A percentile compares a stretch with the other conserved stretches of the same genome.
These are phyloP conservation scores for Colletotrichum orchidophilum DNA, from an alignment of 2,329 filamentous ascomycete species.

Conservation along the genomic window DNA sequence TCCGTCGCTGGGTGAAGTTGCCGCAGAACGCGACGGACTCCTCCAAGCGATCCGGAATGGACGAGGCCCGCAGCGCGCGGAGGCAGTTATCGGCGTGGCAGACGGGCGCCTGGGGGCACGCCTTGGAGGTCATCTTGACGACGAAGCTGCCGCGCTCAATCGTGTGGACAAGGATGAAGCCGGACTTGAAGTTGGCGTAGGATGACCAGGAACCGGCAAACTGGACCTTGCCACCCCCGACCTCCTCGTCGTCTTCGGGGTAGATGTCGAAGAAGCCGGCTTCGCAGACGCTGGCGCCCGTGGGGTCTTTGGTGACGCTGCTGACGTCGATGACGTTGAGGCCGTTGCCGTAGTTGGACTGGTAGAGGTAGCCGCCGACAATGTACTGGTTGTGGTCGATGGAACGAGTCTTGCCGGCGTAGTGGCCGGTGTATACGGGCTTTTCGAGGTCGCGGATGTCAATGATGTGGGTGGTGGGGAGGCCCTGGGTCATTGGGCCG, in stretches of 20 bases:
- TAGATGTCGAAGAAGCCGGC: constrained; percentile 57
- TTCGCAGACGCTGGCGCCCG: constrained; percentile 51
- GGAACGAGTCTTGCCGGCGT: constrained; percentile 46
- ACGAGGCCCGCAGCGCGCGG: constrained; percentile 33
- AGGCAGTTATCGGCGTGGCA: constrained; percentile 39
- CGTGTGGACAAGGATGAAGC: constrained; percentile 37
- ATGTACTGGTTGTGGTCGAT: constrained; percentile 53
- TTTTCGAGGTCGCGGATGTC: constrained; percentile 52
- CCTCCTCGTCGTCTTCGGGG: constrained; percentile 44
- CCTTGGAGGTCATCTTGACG: constrained; percentile 36
- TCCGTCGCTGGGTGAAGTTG: constrained; percentile 27
- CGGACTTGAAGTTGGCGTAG: constrained; percentile 37
- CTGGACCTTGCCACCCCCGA: constrained; percentile 35
- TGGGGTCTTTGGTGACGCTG: constrained; percentile 43
- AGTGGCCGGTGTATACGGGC: constrained; percentile 52
- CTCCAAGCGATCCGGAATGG: constrained; percentile 34
- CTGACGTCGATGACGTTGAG: constrained; percentile 46
- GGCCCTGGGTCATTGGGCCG: constrained; percentile 50
- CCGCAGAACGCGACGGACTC: constrained; percentile 35
- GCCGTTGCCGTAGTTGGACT: constrained; percentile 56
- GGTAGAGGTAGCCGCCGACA: constrained; percentile 50
- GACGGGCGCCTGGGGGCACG: constrained; percentile 27
- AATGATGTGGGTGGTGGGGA: constrained; percentile 58
- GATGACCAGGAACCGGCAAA: constrained; percentile 36
- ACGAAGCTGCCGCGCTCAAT: constrained; percentile 38